Evolutionary conservation across 306 rosid genomes (phyloP).

Genomic region (Dicorynia guianensis): DNA sequence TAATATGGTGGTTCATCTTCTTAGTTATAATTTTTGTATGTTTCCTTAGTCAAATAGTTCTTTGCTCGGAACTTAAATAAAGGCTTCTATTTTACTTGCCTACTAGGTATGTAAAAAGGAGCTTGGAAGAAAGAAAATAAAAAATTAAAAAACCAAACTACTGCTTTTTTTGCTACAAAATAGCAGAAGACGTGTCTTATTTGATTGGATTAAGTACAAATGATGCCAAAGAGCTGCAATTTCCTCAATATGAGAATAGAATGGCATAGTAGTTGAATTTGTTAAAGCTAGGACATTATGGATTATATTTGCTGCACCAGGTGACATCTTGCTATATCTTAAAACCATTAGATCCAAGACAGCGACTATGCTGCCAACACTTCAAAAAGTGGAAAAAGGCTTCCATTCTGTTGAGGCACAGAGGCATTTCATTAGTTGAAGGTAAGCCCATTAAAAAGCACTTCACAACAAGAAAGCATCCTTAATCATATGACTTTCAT

Average conservation of each 20-base stretch:
- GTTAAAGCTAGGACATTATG: neutral
- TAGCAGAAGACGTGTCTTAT: neutral
- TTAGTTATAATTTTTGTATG: no score
- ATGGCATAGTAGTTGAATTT: neutral
- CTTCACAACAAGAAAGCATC: neutral
- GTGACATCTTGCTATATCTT: neutral
- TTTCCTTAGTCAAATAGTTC: no score
- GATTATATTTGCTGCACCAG: neutral
- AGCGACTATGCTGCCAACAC: neutral
- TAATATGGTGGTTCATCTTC: no score
- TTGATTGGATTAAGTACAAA: neutral
- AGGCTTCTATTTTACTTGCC: neutral
- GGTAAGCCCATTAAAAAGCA: neutral
- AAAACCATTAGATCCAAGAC: neutral
- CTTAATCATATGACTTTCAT: no score
- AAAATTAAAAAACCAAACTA: no score
- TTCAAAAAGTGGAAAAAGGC: neutral
- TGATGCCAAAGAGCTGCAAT: neutral
- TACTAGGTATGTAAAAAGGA: constrained; percentile 4
- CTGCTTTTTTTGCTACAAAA: neutral
- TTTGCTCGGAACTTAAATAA: no score
- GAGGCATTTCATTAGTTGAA: neutral
- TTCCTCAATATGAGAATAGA: neutral
- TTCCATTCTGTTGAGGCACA: neutral
- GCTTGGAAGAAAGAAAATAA: neutral